Conservation (phyloP, 331 rosid species). For the Dryas integrifolia region DNA sequence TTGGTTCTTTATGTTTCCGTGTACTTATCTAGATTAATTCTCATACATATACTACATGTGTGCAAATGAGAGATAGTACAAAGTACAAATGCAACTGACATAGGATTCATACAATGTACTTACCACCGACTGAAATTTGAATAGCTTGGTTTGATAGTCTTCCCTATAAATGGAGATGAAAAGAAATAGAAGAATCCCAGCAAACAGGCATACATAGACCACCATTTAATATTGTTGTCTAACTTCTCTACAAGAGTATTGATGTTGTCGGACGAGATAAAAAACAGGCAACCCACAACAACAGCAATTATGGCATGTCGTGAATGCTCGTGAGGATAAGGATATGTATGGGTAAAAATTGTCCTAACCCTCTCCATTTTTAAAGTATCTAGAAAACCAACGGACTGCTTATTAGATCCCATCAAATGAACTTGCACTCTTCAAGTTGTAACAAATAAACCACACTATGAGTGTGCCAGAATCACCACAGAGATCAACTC, state of each 20-base stretch:
- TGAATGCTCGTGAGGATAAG: constrained; percentile 96
- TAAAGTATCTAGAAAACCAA: constrained; percentile 64
- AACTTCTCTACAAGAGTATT: constrained; percentile 86
- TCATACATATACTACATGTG: background rate
- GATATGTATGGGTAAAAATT: constrained; percentile 71
- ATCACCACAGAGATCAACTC: constrained; percentile 31
- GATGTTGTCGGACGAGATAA: constrained; percentile 94
- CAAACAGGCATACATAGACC: constrained; percentile 90
- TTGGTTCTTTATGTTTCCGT: background rate
- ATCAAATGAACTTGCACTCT: constrained; percentile 26
- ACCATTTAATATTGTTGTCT: constrained; percentile 92
- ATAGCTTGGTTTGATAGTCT: constrained; percentile 96
- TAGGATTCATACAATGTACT: constrained; percentile 33
- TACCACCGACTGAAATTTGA: constrained; percentile 98
- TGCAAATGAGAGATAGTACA: background rate
- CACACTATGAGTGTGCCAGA: constrained; percentile 29
- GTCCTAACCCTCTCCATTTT: constrained; percentile 95
- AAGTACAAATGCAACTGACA: constrained; percentile 10
- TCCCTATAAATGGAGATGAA: constrained; percentile 93
- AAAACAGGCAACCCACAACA: constrained; percentile 87
- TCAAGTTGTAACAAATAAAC: constrained; percentile 29
- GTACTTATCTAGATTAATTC: constrained; percentile 2
- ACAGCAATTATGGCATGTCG: constrained; percentile 98
- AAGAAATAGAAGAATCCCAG: constrained; percentile 96
- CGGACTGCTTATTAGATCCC: constrained; percentile 57